A percentile compares a stretch with the other conserved stretches of the same genome.
Evolutionary conservation across 2,329 filamentous ascomycete species (phyloP).

Genomic region (Cladorrhinum sp.): DNA sequence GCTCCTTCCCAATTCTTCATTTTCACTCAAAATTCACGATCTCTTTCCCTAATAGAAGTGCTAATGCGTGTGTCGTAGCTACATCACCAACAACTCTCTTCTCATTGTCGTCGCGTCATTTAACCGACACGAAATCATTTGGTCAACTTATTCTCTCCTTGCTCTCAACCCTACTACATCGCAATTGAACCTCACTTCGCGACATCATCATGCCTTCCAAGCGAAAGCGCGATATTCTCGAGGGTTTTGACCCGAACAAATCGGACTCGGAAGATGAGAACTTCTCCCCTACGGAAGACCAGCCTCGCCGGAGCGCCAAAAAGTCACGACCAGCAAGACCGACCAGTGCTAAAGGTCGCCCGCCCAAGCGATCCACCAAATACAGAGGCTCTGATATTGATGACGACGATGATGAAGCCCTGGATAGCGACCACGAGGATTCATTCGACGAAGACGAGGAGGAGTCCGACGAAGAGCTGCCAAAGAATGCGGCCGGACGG

Average conservation of each 20-base stretch:
- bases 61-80: neutral
- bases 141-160: neutral
- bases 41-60: neutral
- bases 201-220: slow-evolving; percentile 43
- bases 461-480: slow-evolving; percentile 37
- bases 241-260: slow-evolving; percentile 63
- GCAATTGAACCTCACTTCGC: neutral
- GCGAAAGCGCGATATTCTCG: slow-evolving; percentile 54
- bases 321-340: slow-evolving; percentile 36
- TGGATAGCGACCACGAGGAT: slow-evolving; percentile 50
- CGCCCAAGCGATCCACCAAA: slow-evolving; percentile 38
- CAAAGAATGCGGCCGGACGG: slow-evolving; percentile 42
- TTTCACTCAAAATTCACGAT: neutral
- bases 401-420: slow-evolving; percentile 55
- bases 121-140: neutral
- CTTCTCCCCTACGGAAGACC: slow-evolving; percentile 54
- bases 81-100: neutral
- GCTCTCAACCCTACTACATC: neutral
- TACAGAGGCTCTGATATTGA: slow-evolving; percentile 63
- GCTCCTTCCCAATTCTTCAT: neutral
- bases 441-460: slow-evolving; percentile 44
- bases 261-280: slow-evolving; percentile 66
- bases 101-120: neutral
- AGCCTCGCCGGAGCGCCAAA: slow-evolving; percentile 40
- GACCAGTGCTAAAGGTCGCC: slow-evolving; percentile 25